Conservation (phyloP, 495 filamentous ascomycete genomes). For the Geopyxis carbonaria region DNA sequence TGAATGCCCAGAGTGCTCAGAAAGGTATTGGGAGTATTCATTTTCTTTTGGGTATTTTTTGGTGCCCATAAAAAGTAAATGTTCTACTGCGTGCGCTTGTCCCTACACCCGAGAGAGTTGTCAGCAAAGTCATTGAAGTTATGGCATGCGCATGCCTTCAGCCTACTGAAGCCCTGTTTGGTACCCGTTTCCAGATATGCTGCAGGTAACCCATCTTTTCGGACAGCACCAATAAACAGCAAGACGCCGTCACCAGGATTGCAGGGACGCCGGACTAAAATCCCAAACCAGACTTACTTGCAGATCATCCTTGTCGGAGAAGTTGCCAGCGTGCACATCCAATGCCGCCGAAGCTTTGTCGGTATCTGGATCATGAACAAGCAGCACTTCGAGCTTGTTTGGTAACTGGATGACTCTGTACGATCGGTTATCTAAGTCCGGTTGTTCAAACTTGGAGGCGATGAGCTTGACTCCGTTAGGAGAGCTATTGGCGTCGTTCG, state of each 20-base stretch:
- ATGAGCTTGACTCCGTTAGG: conserved; percentile 39
- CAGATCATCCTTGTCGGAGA: conserved; percentile 78
- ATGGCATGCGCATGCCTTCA: too few species aligned
- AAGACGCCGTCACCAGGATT: conserved; percentile 2
- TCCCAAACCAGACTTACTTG: conserved; percentile 39
- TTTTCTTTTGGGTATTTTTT: conserved; percentile 97
- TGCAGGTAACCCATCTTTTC: conserved; percentile 5
- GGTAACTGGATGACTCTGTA: conserved; percentile 75
- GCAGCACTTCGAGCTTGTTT: conserved; percentile 81
- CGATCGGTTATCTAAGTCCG: conserved; percentile 68
- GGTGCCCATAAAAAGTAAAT: conserved; percentile 96
- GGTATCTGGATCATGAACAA: conserved; percentile 88
- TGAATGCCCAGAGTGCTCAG: conserved; percentile 71
- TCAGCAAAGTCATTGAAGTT: too few species aligned
- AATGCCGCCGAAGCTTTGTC: conserved; percentile 93
- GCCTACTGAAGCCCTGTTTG: too few species aligned
- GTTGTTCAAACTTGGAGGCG: conserved; percentile 67
- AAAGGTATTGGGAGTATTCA: conserved; percentile 84
- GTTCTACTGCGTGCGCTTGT: conserved; percentile 26
- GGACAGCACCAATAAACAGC: background rate
- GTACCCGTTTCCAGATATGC: background rate
- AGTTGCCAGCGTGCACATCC: conserved; percentile 91
- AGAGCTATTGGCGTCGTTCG: background rate
- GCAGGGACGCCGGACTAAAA: conserved; percentile 1
- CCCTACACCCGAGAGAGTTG: conserved; percentile 10